Evolutionary conservation across 2,329 filamentous ascomycete genomes (phyloP), one percentile per base, ranked within the genome.

Genomic region (Colletotrichum simmondsii): DNA sequence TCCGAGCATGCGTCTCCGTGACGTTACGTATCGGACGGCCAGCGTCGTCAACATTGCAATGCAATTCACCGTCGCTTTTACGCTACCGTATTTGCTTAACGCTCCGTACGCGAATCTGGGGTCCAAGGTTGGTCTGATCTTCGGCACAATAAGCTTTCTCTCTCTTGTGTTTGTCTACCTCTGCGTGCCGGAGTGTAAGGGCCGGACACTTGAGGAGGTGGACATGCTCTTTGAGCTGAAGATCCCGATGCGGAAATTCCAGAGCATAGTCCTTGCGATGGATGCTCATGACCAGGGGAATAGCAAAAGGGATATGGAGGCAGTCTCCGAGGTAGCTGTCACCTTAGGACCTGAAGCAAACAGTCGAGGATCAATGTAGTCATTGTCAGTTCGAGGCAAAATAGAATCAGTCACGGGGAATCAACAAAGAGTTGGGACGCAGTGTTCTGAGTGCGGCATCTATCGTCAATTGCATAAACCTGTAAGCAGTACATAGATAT

Each of bases 201-300:
- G 92, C 69, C 88, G 92, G 4, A 92, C 90, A 0, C 86, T 96
- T 2, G 94, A 95, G 82, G 93, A 95, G 80, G 92, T 95, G 69
- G 93, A 95, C 5, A 8, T 52, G 3, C 3, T 57, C 49, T 49
- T 49, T 5, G 42, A 22, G 8, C 7, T 49, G 42, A 49, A 49
- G 19, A 49, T n/a, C 42, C 42, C 42, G 8, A 22, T 49, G 19
- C 16, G 19, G 8, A 49, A 49, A 4, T 22, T 49, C 10, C 42
- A n/a, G 42, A 11, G 8, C 19, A 22, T 8, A 22, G 1, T 49
- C 7, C 42, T 49, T 10, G 8, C 4, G 19, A 4, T 19, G 5
- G 1, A n/a, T 19, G 19, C 19, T n/a, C 42, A 1, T 1, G 4
- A 49, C 8, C 42, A 49, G 8, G 42, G 8, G 1, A 19, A 2